A percentile compares a stretch with the other conserved stretches of the same genome.
phyloP scores from a whole-genome alignment of 768 basidiomycete genomes.

The Xerocomus spinulosus region DNA sequence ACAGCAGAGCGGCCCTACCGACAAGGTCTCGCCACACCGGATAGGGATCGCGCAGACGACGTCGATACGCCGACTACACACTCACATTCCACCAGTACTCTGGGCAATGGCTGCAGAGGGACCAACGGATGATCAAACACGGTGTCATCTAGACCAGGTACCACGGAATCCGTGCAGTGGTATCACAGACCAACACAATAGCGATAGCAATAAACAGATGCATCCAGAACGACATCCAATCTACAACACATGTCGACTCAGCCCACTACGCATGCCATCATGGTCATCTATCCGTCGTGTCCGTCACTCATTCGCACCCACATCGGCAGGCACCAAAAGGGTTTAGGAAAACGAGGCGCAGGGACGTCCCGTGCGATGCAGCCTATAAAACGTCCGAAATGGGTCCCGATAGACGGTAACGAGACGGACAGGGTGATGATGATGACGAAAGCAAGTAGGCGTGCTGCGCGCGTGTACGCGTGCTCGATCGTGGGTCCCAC shows the following conservation, averaged over 20 bases:
- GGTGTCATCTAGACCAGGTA: too few relatives aligned
- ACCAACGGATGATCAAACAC: too few relatives aligned
- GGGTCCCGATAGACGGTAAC: neutral
- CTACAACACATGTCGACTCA: neutral
- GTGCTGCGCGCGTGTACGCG: neutral
- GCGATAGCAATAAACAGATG: neutral
- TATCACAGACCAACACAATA: too few relatives aligned
- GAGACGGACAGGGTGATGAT: slow-evolving; percentile 4
- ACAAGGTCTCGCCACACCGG: too few relatives aligned
- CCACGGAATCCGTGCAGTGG: too few relatives aligned
- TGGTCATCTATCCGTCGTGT: slow-evolving; percentile 12
- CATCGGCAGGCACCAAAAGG: neutral
- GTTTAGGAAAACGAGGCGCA: neutral
- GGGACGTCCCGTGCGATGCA: neutral
- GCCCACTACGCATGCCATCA: too few relatives aligned
- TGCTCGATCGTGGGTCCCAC: slow-evolving; percentile 8
- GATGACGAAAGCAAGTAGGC: slow-evolving; percentile 3
- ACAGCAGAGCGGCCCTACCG: too few relatives aligned
- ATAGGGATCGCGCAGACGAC: too few relatives aligned
- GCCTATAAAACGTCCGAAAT: slow-evolving; percentile 3
- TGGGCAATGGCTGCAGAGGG: too few relatives aligned
- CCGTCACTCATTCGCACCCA: neutral
- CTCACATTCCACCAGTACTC: too few relatives aligned
- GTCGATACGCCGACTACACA: too few relatives aligned
- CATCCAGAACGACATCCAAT: slow-evolving; percentile 7